Evolutionary conservation across 1,284 basidiomycete species (phyloP).

Genomic region (Flammula alnicola): DNA sequence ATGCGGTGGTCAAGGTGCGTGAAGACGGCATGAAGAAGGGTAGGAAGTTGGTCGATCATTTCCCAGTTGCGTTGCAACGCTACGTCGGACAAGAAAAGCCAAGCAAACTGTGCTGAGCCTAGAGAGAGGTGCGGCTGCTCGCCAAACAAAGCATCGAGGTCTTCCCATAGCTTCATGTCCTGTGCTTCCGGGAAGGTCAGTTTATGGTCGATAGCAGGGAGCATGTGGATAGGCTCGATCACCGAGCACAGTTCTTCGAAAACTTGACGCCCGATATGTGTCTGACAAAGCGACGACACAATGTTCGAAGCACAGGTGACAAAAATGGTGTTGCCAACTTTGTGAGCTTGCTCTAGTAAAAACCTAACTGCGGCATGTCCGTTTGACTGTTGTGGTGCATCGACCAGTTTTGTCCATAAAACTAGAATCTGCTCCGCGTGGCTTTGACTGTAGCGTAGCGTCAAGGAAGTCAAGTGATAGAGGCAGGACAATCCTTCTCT

Average conservation of each 20-base stretch:
- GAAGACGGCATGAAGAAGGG: conserved; percentile 82
- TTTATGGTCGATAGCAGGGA: conserved; percentile 76
- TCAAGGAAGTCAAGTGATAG: conserved; percentile 86
- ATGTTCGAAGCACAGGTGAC: conserved; percentile 83
- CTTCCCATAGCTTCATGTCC: conserved; percentile 75
- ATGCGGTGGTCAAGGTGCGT: conserved; percentile 84
- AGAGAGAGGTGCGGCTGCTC: conserved; percentile 72
- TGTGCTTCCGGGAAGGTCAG: conserved; percentile 68
- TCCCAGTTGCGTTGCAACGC: conserved; percentile 83
- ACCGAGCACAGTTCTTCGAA: conserved; percentile 86
- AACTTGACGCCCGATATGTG: conserved; percentile 72
- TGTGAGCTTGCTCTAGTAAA: conserved; percentile 86
- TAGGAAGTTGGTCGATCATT: conserved; percentile 69
- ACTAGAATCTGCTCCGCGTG: conserved; percentile 86
- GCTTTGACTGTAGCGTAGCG: conserved; percentile 76
- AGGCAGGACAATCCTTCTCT: conserved; percentile 69
- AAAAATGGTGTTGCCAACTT: conserved; percentile 81
- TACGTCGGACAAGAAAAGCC: conserved; percentile 86
- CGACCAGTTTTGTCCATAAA: conserved; percentile 80
- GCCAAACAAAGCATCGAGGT: conserved; percentile 71
- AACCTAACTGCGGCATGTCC: conserved; percentile 85
- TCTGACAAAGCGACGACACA: conserved; percentile 85
- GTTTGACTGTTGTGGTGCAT: conserved; percentile 72
- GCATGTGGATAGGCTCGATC: conserved; percentile 85
- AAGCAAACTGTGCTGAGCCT: conserved; percentile 85